A percentile compares a stretch with the other conserved stretches of the same genome.
phyloP scores from a whole-genome alignment of 371 early-diverging fungal species.

The Mucor irregularis region DNA sequence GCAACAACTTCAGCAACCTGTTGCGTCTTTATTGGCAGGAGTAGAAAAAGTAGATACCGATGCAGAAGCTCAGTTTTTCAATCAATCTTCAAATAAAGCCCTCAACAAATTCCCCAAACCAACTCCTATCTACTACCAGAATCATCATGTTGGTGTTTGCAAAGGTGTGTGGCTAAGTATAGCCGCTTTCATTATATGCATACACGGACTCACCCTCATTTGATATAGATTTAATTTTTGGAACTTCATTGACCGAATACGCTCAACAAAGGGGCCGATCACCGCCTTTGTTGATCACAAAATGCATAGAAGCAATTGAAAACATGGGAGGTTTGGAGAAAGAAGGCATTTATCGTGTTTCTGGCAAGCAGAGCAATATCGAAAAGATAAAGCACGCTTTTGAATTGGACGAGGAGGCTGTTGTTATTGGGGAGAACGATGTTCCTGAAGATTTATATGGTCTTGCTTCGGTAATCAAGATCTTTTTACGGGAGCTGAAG shows the following conservation, averaged over 20 bases:
- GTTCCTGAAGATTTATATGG: conserved; percentile 58
- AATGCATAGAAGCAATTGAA: conserved; percentile 65
- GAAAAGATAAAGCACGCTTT: conserved; percentile 56
- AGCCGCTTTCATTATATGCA: too few relatives aligned
- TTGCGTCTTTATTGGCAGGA: background rate
- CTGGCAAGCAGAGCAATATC: conserved; percentile 63
- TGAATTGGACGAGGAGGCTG: conserved; percentile 57
- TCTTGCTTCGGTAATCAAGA: conserved; percentile 63
- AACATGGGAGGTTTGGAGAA: conserved; percentile 58
- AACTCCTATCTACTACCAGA: conserved; percentile 20
- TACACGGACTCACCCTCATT: too few relatives aligned
- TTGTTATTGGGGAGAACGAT: conserved; percentile 53
- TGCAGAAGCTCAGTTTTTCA: conserved; percentile 8
- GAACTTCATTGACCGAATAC: conserved; percentile 54
- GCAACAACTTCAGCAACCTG: conserved; percentile 10
- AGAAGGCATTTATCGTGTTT: conserved; percentile 72
- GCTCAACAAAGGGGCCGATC: conserved; percentile 46
- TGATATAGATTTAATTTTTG: conserved; percentile 64
- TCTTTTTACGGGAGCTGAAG: conserved; percentile 65
- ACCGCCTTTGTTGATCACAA: conserved; percentile 58
- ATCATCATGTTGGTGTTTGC: conserved; percentile 32
- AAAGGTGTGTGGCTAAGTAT: too few relatives aligned
- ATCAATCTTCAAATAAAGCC: background rate
- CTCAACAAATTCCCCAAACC: conserved; percentile 12
- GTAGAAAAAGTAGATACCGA: conserved; percentile 11